phyloP scores from a whole-genome alignment of 2,329 filamentous ascomycete species.

The Pseudogymnoascus sp. region DNA sequence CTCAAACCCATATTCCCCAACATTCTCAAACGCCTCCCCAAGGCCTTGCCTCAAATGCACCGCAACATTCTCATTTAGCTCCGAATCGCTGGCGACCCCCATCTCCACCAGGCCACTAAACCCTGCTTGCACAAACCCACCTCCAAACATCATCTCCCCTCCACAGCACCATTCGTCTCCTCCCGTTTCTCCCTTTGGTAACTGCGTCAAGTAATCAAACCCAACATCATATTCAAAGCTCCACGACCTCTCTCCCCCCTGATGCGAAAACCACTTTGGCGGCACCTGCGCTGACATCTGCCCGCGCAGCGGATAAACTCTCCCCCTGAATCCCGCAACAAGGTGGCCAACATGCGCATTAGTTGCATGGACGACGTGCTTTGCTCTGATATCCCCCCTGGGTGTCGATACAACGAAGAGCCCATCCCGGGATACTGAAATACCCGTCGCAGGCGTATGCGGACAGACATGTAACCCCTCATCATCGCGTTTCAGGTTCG shows the following conservation, averaged over 20 bases:
- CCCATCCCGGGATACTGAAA: slow-evolving; percentile 15
- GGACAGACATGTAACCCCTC: slow-evolving; percentile 28
- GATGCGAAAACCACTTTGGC: slow-evolving; percentile 26
- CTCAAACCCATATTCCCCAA: slow-evolving; percentile 16
- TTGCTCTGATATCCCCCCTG: slow-evolving; percentile 37
- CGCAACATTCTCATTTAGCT: slow-evolving; percentile 32
- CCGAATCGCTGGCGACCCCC: slow-evolving; percentile 40
- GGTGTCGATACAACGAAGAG: slow-evolving; percentile 39
- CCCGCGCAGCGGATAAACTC: slow-evolving; percentile 38
- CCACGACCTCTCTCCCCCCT: slow-evolving; percentile 42
- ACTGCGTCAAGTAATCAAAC: slow-evolving; percentile 60
- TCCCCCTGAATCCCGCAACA: slow-evolving; percentile 40
- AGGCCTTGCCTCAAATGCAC: slow-evolving; percentile 37
- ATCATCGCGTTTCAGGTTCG: slow-evolving; percentile 13
- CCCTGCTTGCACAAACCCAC: slow-evolving; percentile 40
- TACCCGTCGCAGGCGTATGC: slow-evolving; percentile 31
- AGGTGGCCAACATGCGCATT: slow-evolving; percentile 48
- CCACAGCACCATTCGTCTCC: slow-evolving; percentile 17
- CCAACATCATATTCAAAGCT: slow-evolving; percentile 51
- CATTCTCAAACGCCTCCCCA: slow-evolving; percentile 33
- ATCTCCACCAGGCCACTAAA: slow-evolving; percentile 39
- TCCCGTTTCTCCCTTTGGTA: slow-evolving; percentile 24
- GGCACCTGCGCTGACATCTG: slow-evolving; percentile 46
- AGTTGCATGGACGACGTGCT: slow-evolving; percentile 50
- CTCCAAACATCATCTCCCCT: slow-evolving; percentile 47